Conservation (phyloP, 108 stramenopile genomes). For the Discostella pseudostelligera region DNA sequence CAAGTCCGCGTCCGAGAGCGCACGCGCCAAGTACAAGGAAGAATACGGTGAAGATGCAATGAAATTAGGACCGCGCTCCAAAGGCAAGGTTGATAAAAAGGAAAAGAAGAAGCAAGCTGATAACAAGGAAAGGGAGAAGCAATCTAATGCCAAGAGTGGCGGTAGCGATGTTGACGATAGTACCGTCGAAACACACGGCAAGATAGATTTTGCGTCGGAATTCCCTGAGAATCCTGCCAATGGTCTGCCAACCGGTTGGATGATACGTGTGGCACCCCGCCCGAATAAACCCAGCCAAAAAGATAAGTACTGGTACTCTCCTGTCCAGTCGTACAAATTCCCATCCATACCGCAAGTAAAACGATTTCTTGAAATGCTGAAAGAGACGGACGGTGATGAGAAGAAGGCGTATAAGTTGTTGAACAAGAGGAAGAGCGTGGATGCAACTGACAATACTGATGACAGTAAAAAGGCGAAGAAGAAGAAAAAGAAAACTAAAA, state of each 20-base stretch:
- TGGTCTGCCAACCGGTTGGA: conserved; percentile 3
- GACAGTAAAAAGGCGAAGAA: background rate
- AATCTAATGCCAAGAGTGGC: too few relatives aligned
- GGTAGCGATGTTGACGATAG: too few relatives aligned
- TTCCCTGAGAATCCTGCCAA: background rate
- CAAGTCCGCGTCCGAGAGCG: conserved; percentile 2
- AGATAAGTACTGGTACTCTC: conserved; percentile 4
- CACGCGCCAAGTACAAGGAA: background rate
- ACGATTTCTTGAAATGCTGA: background rate
- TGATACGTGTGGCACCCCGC: background rate
- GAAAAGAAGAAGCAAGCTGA: background rate
- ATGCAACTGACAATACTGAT: background rate
- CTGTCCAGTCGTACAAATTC: background rate
- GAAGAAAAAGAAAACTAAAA: background rate
- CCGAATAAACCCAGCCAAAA: background rate
- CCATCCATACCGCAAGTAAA: background rate
- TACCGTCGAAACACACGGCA: too few relatives aligned
- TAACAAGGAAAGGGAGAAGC: background rate
- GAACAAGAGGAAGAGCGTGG: background rate
- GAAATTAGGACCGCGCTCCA: background rate
- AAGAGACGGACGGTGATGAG: background rate
- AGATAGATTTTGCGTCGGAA: too few relatives aligned
- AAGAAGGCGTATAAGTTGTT: background rate
- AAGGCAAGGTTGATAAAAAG: background rate
- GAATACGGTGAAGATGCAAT: background rate